Conservation (phyloP, 164 flowering plant genomes). For the Kingdonia uniflora region DNA sequence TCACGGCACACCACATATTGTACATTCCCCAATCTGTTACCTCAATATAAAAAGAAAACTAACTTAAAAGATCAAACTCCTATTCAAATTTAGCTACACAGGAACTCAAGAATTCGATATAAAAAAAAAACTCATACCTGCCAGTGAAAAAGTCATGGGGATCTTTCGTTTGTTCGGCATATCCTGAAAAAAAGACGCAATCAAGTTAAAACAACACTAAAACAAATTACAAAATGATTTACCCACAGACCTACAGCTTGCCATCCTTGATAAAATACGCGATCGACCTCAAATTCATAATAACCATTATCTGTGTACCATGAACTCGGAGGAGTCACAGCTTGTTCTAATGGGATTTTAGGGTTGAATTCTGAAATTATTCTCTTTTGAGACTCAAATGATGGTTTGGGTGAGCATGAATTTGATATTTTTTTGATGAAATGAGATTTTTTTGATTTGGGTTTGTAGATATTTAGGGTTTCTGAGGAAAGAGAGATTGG, state of each 20-base stretch:
- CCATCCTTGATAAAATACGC: constrained; percentile 74
- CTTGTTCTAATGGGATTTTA: constrained; percentile 50
- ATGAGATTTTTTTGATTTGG: background rate
- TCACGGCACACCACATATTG: constrained; percentile 79
- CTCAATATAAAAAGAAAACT: too few relatives aligned
- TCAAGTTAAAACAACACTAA: constrained; percentile 5
- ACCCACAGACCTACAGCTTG: constrained; percentile 56
- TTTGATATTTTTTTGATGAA: too few relatives aligned
- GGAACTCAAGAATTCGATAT: too few relatives aligned
- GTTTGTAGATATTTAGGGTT: background rate
- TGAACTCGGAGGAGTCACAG: constrained; percentile 75
- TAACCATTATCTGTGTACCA: constrained; percentile 81
- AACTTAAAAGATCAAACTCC: too few relatives aligned
- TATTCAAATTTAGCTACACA: too few relatives aligned
- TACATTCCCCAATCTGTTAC: constrained; percentile 64
- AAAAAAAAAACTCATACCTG: constrained; percentile 31
- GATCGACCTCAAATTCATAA: constrained; percentile 44
- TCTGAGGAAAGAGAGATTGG: constrained; percentile 2
- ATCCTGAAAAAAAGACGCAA: too few relatives aligned
- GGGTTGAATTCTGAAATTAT: constrained; percentile 39
- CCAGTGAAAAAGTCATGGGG: constrained; percentile 71
- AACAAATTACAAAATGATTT: background rate
- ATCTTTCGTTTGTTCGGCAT: constrained; percentile 51
- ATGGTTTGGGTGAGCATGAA: background rate
- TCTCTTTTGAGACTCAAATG: constrained; percentile 4